These are phyloP conservation scores for Beauveria medogensis DNA, from an alignment of 2,329 filamentous ascomycete genomes.

Conservation along the genomic window DNA sequence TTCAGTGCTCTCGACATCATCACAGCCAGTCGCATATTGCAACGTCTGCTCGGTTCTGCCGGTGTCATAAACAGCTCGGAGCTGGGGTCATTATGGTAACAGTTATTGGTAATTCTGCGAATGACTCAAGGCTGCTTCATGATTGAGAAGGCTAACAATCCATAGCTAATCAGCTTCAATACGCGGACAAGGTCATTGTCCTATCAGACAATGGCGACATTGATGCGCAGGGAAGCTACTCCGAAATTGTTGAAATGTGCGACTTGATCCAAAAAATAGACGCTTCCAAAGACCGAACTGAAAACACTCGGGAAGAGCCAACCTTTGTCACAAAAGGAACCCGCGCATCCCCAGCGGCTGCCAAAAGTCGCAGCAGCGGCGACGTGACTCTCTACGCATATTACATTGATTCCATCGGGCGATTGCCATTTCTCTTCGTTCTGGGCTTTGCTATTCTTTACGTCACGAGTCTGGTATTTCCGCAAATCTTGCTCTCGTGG, in stretches of 20 bases:
- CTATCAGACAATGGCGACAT: slow-evolving; percentile 21
- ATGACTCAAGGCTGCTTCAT: not conserved
- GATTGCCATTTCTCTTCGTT: not conserved
- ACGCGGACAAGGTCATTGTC: not conserved
- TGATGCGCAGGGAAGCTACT: slow-evolving; percentile 32
- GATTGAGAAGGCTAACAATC: not conserved
- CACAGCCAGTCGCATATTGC: slow-evolving; percentile 31
- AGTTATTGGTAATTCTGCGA: not conserved
- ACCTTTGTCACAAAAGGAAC: not conserved
- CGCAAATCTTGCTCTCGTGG: slow-evolving; percentile 6
- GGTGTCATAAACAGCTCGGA: slow-evolving; percentile 24
- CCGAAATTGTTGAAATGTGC: slow-evolving; percentile 19
- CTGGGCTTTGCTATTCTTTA: not conserved
- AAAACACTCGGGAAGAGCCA: not conserved
- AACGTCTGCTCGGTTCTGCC: slow-evolving; percentile 26
- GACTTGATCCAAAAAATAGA: slow-evolving; percentile 16
- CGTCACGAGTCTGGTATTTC: not conserved
- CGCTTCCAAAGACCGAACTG: not conserved
- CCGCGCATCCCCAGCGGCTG: not conserved
- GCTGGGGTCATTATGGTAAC: slow-evolving; percentile 1
- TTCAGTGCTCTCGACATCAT: slow-evolving; percentile 30
- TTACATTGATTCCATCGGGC: slow-evolving; percentile 1
- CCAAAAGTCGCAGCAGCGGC: slow-evolving; percentile 1
- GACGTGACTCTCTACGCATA: not conserved
- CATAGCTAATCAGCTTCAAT: not conserved